Evolutionary conservation across 441 rosid species (phyloP), one percentile per base, ranked within the genome.

Genomic region (Raphanus hybrid): DNA sequence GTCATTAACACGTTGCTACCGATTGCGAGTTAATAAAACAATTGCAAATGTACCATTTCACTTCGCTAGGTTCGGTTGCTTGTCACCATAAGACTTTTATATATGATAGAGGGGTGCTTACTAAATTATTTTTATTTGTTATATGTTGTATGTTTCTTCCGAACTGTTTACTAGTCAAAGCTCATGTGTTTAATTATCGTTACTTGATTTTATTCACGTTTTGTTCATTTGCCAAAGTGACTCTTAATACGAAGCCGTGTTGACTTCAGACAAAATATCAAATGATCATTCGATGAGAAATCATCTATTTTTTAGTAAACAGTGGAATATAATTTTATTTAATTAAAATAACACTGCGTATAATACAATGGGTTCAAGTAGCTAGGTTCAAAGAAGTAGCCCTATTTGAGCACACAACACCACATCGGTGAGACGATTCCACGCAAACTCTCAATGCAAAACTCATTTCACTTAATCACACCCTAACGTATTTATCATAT

Each of bases 401-500:
- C 64, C 64, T 67, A 27, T 60, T 72, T 65, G 27, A 45, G 63
- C 58, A 37, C 64, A 67, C 73, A 60, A 71, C 23, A 77, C 16
- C 72, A n/a, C n/a, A 71, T 77, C 12, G 14, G n/a, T 15, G 8
- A 65, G 64, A 71, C 15, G 8, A 37, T 32, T 27, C 64, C 65
- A 57, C 78, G 18, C 62, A 69, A 75, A 69, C 65, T 34, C 63
- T 45, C 52, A 14, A 74, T 63, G 32, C 10, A 35, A 68, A 68
- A 68, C 74, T 68, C 81, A 65, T 45, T 65, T 59, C 76, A 58
- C 57, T 71, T 64, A 16, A 29, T 57, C 54, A 27, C 29, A 10
- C 32, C 48, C 73, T 59, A 67, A 26, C 50, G 35, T 26, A 72
- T 7, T 52, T 50, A 71, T 50, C 10, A 8, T 54, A 61, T 50